Base-by-base conservation (phyloP, 2,329 filamentous ascomycete genomes). In the Huntiella moniliformis region DNA sequence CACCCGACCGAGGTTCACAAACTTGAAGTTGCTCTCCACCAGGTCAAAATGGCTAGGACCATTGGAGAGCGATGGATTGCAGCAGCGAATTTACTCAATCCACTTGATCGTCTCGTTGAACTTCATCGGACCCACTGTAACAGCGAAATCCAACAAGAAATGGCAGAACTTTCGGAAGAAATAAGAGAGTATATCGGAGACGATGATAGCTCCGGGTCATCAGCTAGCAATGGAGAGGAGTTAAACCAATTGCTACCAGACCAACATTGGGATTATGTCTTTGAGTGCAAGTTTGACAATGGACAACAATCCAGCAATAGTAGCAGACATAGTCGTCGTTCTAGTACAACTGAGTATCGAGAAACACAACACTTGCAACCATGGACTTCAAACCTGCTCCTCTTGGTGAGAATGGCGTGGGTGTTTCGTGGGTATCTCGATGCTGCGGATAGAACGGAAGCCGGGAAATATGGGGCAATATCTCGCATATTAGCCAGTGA, bases 311-410 rank as follows among this genome's bases (percentile, higher is more conserved):
- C 22, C 22, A 28, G 2, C 22, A 28, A 28, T 8, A 28, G 3
- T 7, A 28, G 10, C 22, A 28, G 22, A 28, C 22, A 28, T 28
- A 28, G 10, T 28, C 22, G 22, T 3, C 22, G 10, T 28, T 28
- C 22, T 28, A 28, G 22, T 3, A 28, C 22, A 28, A 28, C 22
- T 5, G 32, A 31, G 3, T 36, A 39, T 32, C n/a, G 35, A 36
- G 31, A 36, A 18, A 46, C 45, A 15, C 45, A 46, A 17, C 38
- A 46, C 37, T 28, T 46, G 8, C 38, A n/a, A n/a, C 37, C 45
- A 12, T 46, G 45, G 45, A 46, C 38, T 28, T 33, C 45, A n/a
- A 46, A 46, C 12, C 22, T 46, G 16, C 12, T 46, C 4, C 31
- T 46, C 6, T 35, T 46, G 15, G 42, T 37, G 13, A 22, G 45